Base-by-base conservation (phyloP, 2,329 filamentous ascomycete genomes). In the Talaromyces sp. region DNA sequence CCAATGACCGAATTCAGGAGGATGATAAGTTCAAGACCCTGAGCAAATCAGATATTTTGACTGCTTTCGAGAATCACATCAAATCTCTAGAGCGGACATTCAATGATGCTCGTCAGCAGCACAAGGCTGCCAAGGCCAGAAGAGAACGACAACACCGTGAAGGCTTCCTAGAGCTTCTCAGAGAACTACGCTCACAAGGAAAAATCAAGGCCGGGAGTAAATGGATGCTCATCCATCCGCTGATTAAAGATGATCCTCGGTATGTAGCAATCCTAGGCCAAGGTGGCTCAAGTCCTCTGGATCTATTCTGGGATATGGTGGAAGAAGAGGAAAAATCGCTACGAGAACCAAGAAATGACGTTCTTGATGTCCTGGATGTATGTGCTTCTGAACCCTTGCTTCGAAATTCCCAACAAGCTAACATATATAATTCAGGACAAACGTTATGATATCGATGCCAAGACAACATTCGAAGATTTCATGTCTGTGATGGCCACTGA, bases 261-360 rank as follows among this genome's bases (percentile, higher is more conserved):
- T 98, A 96, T 76, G 83, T 82, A 68, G 87, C 87, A 65, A 92
- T 96, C 82, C 84, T 93, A 63, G 93, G 92, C 57, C 91, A 96
- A 72, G 78, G 85, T 62, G 93, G 94, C 61, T 96, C 93, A 4
- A 90, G 87, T 4, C 91, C 95, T 14, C 83, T 96, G 66, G 92
- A 98, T 70, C 82, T 99, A 6, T 98, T 99, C 79, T 97, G 94
- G 92, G 95, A 99, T 73, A 82, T 93, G 55, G 84, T 98, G 30
- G 95, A 98, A 74, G 92, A 96, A 74, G 92, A 98, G 75, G 94
- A 99, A 72, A 87, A 90, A 62, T 87, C 89, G n/a, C 81, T 97
- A 55, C 89, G 93, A 64, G 88, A 86, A 56, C 88, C 89, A 56
- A 85, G 91, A 64, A 96, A 95, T 72, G 87, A 92, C 71, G 90